Conservation (phyloP, 2,329 filamentous ascomycete genomes). For the Trichoderma arundinaceum region DNA sequence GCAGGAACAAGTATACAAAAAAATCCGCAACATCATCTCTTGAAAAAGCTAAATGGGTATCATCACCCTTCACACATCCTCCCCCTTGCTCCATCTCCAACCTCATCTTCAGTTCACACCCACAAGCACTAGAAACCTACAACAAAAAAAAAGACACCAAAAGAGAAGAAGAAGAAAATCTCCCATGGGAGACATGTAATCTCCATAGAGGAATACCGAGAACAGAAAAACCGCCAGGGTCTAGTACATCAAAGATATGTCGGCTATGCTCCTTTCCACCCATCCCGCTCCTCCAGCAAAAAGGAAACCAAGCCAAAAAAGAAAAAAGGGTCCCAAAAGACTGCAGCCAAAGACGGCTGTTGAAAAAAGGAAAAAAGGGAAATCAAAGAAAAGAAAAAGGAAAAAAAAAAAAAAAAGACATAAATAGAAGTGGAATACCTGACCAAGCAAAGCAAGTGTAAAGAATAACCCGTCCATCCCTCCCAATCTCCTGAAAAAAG, state of each 20-base stretch:
- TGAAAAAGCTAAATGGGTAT: conserved; percentile 16
- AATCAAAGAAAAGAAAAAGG: neutral
- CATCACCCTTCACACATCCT: conserved; percentile 18
- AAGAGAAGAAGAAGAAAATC: neutral
- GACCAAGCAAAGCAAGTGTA: conserved; percentile 5
- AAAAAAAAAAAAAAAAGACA: neutral
- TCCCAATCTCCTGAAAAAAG: neutral
- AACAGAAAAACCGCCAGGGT: conserved; percentile 30
- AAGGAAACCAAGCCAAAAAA: neutral
- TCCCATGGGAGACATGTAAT: neutral
- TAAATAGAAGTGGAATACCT: conserved; percentile 13
- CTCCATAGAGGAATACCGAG: neutral
- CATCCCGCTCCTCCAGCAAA: conserved; percentile 10
- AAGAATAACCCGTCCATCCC: conserved; percentile 7
- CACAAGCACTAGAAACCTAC: conserved; percentile 8
- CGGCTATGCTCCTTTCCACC: conserved; percentile 8
- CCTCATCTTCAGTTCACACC: neutral
- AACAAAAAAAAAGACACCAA: neutral
- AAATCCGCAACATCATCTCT: conserved; percentile 16
- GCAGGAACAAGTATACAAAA: neutral
- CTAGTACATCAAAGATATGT: conserved; percentile 21
- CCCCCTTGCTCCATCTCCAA: neutral
- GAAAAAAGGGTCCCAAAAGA: neutral
- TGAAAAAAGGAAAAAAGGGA: neutral
- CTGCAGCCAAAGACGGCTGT: neutral